Conservation (phyloP, 2,329 filamentous ascomycete species). For the Simplicillium aogashimaense region DNA sequence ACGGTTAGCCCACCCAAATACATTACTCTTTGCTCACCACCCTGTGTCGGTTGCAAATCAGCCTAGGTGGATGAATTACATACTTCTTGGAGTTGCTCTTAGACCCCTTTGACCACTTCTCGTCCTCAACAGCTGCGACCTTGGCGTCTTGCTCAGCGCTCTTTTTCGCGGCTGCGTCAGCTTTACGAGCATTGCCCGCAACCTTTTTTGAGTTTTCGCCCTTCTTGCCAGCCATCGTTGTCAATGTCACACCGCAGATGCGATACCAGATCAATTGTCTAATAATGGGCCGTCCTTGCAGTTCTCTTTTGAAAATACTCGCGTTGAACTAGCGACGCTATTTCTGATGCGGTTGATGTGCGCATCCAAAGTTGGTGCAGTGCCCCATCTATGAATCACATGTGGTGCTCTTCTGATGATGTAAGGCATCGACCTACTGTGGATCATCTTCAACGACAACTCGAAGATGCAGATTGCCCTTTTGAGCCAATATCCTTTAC, state of each 20-base stretch:
- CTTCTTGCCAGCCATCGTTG: conserved; percentile 62
- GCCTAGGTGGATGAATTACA: conserved; percentile 18
- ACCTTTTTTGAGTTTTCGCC: conserved; percentile 82
- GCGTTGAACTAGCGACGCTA: too few relatives aligned
- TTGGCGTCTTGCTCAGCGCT: conserved; percentile 59
- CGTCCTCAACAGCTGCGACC: conserved; percentile 56
- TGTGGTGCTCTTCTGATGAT: too few relatives aligned
- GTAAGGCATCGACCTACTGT: too few relatives aligned
- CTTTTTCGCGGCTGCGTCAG: conserved; percentile 75
- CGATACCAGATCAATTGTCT: too few relatives aligned
- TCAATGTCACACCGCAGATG: not conserved
- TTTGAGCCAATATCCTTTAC: too few relatives aligned
- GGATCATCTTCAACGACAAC: too few relatives aligned
- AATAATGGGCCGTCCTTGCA: too few relatives aligned
- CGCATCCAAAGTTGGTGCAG: not conserved
- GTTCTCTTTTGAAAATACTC: too few relatives aligned
- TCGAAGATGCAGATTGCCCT: too few relatives aligned
- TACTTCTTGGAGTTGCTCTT: conserved; percentile 87
- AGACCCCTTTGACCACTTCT: conserved; percentile 75
- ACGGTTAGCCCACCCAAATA: conserved; percentile 1
- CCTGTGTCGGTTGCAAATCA: not conserved
- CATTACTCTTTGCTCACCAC: not conserved
- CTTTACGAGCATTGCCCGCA: conserved; percentile 84
- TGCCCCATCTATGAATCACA: conserved; percentile 3
- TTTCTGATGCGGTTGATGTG: not conserved